phyloP scores from a whole-genome alignment of 768 basidiomycete species.

The Pleurotus citrinopileatus region DNA sequence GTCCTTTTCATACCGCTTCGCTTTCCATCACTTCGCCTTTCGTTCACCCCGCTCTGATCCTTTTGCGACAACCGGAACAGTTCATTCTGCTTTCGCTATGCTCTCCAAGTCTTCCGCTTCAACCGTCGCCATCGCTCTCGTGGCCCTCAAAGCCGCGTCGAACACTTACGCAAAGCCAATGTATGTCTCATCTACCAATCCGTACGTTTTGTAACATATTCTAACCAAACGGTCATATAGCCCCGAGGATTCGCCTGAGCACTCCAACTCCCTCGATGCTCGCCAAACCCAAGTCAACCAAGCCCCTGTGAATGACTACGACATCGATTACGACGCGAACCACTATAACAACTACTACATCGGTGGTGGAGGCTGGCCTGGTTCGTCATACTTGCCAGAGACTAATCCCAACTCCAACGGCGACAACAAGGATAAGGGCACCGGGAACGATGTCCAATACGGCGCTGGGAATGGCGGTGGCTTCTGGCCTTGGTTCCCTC shows the following conservation, averaged over 20 bases:
- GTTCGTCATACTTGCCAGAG: not conserved
- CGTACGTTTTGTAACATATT: not conserved
- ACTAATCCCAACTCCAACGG: too few species aligned
- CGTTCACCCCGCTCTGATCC: not conserved
- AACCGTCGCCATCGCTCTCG: not conserved
- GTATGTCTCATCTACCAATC: not conserved
- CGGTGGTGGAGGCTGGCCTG: not conserved
- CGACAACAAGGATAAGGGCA: not conserved
- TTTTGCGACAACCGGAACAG: not conserved
- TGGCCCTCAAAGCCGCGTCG: not conserved
- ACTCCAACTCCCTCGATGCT: not conserved
- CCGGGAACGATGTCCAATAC: not conserved
- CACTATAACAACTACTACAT: not conserved
- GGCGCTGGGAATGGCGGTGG: not conserved
- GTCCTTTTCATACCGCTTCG: not conserved
- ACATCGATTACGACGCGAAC: not conserved
- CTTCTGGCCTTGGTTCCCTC: not conserved
- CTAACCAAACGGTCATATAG: too few species aligned
- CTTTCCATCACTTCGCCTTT: not conserved
- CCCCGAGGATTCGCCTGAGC: not conserved
- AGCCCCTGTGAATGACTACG: not conserved
- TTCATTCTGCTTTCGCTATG: not conserved
- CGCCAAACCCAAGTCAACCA: not conserved
- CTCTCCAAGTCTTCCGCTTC: not conserved
- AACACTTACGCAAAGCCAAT: not conserved